phyloP scores from a whole-genome alignment of 305 asterid species.

The Fraxinus velutina region DNA sequence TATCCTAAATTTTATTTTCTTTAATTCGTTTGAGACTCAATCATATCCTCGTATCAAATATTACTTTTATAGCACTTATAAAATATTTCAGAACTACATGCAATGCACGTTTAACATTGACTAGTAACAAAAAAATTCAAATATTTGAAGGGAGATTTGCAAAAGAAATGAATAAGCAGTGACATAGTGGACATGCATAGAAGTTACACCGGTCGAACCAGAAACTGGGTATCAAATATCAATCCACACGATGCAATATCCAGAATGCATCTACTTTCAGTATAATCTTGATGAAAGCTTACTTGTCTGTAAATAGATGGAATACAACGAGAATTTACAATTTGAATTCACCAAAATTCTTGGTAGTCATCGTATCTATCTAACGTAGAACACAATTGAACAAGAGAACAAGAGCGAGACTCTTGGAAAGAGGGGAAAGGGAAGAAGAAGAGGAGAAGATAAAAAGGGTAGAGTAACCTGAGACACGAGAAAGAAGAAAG shows the following conservation, averaged over 20 bases:
- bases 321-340: background rate
- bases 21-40: no score
- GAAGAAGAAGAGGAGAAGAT: background rate
- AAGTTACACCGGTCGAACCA: background rate
- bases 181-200: constrained; percentile 1
- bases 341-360: background rate
- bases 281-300: background rate
- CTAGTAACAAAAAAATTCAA: no score
- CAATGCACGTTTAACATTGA: no score
- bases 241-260: background rate
- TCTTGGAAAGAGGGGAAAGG: background rate
- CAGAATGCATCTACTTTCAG: background rate
- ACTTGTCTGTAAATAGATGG: background rate
- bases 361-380: background rate
- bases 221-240: background rate
- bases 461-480: background rate
- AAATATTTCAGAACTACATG: no score
- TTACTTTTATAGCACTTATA: no score
- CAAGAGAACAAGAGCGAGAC: background rate
- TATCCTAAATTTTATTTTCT: no score
- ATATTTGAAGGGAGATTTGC: background rate
- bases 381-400: background rate
- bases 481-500: background rate
- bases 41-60: no score
- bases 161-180: background rate